Base-by-base conservation (phyloP, 345 rosid genomes). In the Arabis hirsuta region DNA sequence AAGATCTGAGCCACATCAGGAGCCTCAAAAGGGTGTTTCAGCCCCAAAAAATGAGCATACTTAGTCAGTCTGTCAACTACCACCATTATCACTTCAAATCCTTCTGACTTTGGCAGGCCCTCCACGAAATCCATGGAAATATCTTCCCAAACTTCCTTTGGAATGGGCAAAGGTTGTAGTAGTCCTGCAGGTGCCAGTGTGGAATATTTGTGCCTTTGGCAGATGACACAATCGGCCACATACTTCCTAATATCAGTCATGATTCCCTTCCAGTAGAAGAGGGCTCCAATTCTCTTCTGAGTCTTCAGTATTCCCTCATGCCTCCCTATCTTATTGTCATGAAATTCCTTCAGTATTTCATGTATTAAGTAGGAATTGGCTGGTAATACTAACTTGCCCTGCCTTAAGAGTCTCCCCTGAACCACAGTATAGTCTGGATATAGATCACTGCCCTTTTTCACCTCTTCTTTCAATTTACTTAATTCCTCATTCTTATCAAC, bases 101-200 rank as follows among this genome's bases (percentile, higher is more conserved):
- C 36, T 1, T 32, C 36, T 3, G 36, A 32, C 1, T 6, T 5
- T 2, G 36, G 36, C 1, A 32, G 36, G 0, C 62, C 62, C 1
- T 57, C 62, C 0, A 36, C 8, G 1, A 57, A 57, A 3, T 57
- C 62, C 44, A 57, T 57, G 0, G 27, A 16, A 0, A 57, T 0
- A 0, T 57, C 45, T 0, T 57, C 29, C 62, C 62, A 36, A 0
- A 57, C 2, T 0, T 4, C 10, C 0, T 0, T 0, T 0, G 62
- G 62, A 0, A 34, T 2, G 0, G 27, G n/a, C 0, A 56, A 0
- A 0, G 44, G 44, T 0, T 56, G 27, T 0, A 56, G 4, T 0
- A 34, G 1, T 0, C 44, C 44, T 0, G 24, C 7, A 0, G 44
- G n/a, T 0, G 44, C 7, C 0, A 34, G 0, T 0, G 62, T 34